Evolutionary conservation across 352 stramenopile species (phyloP).

Genomic region (Globisporangium paroecandrum): DNA sequence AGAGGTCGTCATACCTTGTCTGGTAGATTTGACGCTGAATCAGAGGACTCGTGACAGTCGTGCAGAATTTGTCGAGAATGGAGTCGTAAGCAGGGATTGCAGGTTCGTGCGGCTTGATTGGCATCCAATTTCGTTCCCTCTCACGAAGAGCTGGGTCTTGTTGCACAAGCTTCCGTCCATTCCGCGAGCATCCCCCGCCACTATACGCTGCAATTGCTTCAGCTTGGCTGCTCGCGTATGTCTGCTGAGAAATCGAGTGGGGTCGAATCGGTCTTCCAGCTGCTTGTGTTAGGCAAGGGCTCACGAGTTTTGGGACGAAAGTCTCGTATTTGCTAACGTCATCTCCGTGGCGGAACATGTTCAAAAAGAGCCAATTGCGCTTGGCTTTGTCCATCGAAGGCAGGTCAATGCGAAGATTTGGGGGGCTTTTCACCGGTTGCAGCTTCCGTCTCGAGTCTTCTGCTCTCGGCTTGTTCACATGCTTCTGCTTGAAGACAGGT

Average conservation of each 20-base stretch:
- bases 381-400: conserved; percentile 60
- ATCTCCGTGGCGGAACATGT: conserved; percentile 77
- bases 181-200: conserved; percentile 1
- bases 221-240: conserved; percentile 20
- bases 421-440: conserved; percentile 46
- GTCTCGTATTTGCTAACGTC: conserved; percentile 62
- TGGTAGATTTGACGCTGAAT: conserved; percentile 80
- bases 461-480: conserved; percentile 21
- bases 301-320: conserved; percentile 37
- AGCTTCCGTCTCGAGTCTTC: conserved; percentile 31
- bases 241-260: conserved; percentile 17
- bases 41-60: conserved; percentile 63
- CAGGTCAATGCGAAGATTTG: conserved; percentile 47
- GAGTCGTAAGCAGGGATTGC: conserved; percentile 66
- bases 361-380: conserved; percentile 70
- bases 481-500: conserved; percentile 34
- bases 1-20: conserved; percentile 51
- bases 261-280: conserved; percentile 6
- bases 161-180: conserved; percentile 27
- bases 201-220: conserved; percentile 16
- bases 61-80: conserved; percentile 79
- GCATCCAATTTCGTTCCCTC: conserved; percentile 58
- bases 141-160: conserved; percentile 22
- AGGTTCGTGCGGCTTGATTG: conserved; percentile 39
- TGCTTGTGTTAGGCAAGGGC: not conserved